Evolutionary conservation across 1,284 basidiomycete genomes (phyloP), one percentile per base, ranked within the genome.

Genomic region (Laetiporus sulphureus): DNA sequence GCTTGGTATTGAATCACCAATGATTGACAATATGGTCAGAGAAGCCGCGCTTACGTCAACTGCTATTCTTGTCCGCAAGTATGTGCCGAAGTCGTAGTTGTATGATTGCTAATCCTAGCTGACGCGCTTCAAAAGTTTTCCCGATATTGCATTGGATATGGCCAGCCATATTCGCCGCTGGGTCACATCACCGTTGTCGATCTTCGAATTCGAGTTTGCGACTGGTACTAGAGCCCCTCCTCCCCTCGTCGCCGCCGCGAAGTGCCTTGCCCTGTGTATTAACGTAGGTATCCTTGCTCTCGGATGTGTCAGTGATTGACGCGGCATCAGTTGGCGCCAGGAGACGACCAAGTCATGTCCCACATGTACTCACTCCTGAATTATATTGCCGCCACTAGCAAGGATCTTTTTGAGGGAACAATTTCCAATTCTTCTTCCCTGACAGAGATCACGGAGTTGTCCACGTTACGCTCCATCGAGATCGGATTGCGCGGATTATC

Each of bases 311-410:
- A 7, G 20, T 38, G 4, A 32, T 11, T 42, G 11, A 41, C 29
- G 5, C 22, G 22, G 11, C 1, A 23, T 2, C 36, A 91, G 87
- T 69, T 91, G 42, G 81, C 89, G 11, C 84, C 88, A 5, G 89
- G 89, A 41, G 90, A 95, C 53, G 92, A 95, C 59, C 76, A 94
- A 35, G 77, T 93, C 54, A 85, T 94, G 73, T 96, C 93, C 2
- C 92, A 92, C 52, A 88, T 96, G 79, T 97, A 98, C 62, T 94
- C 92, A 7, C 74, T 98, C 12, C 73, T 98, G 46, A 97, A 97
- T 58, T 89, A 91, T 57, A 84, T 97, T 43, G 80, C 85, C 2
- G 80, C 79, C 27, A 86, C 81, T 13, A 89, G 77, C 65, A 84
- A 83, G 61, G 91, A 83, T 41, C 72, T 79, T 31, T 73, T 75